Evolutionary conservation across 2,329 filamentous ascomycete species (phyloP), one percentile per base, ranked within the genome.

Genomic region (Cephalotrichum gorgonifer): DNA sequence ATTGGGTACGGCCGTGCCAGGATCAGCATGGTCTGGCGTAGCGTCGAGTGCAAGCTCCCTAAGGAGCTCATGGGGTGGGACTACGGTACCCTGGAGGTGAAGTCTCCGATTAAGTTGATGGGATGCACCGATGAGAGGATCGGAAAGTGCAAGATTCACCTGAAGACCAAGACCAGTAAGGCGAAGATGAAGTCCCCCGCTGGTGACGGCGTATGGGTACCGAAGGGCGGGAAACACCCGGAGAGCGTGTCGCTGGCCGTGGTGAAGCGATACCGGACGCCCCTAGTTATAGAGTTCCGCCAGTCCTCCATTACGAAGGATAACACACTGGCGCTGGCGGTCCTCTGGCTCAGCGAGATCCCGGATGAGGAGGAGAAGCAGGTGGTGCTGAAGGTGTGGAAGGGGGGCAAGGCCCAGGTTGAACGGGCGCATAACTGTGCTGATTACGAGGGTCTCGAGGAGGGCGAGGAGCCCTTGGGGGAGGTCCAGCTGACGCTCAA

Each of bases 311-410:
- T 47, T 7, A 39, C 45, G 1, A 25, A 15, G 25, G 33, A 47
- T 20, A 39, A 25, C 33, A 41, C 45, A 3, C 8, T 23, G 4
- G 45, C 45, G 4, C 20, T 47, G 60, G 85, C 90, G 0, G 74
- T 85, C 1, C 68, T 96, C 26, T 97, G 91, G 93, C 74, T 97
- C 3, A 81, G 89, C 55, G 86, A 93, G 51, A 72, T 97, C 8
- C 74, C 83, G 11, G 93, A 97, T 59, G 85, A 86, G 51, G 83
- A 93, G 54, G 80, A 85, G 47, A 75, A 74, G 2, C 76, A 85
- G 14, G 83, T 96, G 57, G 85, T 93, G 54, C 74, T 97, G n/a
- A 93, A 91, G 0, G 85, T 98, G 50, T 97, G 89, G 86, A 83
- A 77, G 46, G 95, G 89, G 23, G 75, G 85, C 56, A 85, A 86